Percentiles rank a stretch among this genome's conserved stretches.
These are phyloP conservation scores for Xeromyces bisporus DNA, from an alignment of 495 filamentous ascomycete species.

Conservation along the genomic window DNA sequence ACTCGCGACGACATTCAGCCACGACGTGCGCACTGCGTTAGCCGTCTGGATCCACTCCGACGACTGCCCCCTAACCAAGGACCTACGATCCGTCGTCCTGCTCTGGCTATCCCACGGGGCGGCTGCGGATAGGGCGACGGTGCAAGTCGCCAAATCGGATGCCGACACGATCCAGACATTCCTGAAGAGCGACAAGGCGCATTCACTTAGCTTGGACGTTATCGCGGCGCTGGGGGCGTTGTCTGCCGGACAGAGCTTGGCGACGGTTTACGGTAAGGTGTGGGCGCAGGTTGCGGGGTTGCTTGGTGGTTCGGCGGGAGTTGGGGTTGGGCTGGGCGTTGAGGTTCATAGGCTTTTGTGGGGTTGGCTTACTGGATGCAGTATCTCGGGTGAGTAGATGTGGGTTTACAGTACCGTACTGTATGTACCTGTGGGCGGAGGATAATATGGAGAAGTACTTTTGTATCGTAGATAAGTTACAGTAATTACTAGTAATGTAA, in stretches of 20 bases:
- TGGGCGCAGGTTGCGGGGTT: slow-evolving; percentile 27
- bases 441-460: no score
- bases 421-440: no score
- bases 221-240: slow-evolving; percentile 19
- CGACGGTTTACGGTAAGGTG: slow-evolving; percentile 16
- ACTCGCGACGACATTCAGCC: slow-evolving; percentile 13
- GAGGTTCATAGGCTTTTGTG: slow-evolving; percentile 21
- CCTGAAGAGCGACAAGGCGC: slow-evolving; percentile 13
- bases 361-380: slow-evolving; percentile 27
- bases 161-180: slow-evolving; percentile 2
- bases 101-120: slow-evolving; percentile 26
- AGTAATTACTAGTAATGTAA: no score
- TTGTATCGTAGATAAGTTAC: no score
- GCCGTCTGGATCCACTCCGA: slow-evolving; percentile 21
- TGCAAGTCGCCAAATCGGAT: slow-evolving; percentile 9
- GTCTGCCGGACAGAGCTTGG: slow-evolving; percentile 19
- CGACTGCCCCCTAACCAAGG: slow-evolving; percentile 20
- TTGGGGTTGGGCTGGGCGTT: slow-evolving; percentile 13
- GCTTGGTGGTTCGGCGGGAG: slow-evolving; percentile 16
- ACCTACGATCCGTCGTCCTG: slow-evolving; percentile 24
- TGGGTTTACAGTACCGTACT: no score
- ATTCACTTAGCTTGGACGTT: slow-evolving; percentile 17
- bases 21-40: slow-evolving; percentile 17
- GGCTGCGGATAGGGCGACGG: slow-evolving; percentile 4
- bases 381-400: slow-evolving; percentile 14